Evolutionary conservation across 306 rosid species (phyloP), one percentile per base, ranked within the genome.

Genomic region (Acmispon strigosus): DNA sequence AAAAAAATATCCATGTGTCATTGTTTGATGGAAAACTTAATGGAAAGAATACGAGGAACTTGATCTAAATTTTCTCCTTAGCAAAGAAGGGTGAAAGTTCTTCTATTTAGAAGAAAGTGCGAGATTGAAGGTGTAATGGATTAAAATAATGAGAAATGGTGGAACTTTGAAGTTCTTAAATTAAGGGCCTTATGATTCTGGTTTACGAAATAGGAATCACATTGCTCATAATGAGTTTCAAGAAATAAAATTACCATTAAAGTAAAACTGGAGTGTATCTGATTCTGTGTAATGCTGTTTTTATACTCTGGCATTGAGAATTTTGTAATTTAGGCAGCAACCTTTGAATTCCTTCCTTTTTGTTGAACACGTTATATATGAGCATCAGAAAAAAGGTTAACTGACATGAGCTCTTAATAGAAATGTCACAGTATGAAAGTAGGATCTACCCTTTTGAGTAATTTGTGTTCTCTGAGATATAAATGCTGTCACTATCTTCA

Each of bases 131-230:
- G 51, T 66, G 54, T 51, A 17, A 52, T 43, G 53, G 50, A 67
- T 73, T 70, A 61, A 67, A 59, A 55, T 58, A 73, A 50, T 67
- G 62, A 47, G 37, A 58, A 45, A 60, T 73, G 43, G 66, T 44
- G 10, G 39, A 59, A 42, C 22, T 43, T 60, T n/a, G 66, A 19
- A 50, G 15, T 50, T 29, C 16, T 56, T 36, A 48, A 44, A 62
- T 11, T 8, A 3, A 27, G 16, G 15, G 18, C 52, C 20, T 36
- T 63, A 13, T 7, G 27, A 18, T 65, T 63, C 58, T 48, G 34
- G 17, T 59, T 57, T 59, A 45, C 3, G 3, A 57, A 47, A 13
- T 56, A 60, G 36, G 57, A 24, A 43, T 65, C 34, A 22, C 36
- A 18, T 51, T 39, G 32, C 73, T 56, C 4, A 4, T 29, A 6